Conservation (phyloP, 768 basidiomycete genomes). For the Termitomyces bulborhizus region DNA sequence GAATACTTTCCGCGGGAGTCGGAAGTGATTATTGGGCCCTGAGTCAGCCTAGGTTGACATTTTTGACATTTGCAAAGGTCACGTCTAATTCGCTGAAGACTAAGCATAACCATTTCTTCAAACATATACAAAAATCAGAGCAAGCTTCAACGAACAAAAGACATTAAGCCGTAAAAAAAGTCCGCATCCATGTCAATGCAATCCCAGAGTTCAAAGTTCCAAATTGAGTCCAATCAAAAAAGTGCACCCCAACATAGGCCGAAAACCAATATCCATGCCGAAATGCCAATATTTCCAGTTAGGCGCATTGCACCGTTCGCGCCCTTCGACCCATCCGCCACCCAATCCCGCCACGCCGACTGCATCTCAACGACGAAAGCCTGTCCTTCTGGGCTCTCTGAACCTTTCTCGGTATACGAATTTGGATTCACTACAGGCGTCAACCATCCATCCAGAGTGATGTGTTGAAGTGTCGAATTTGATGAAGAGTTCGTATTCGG, state of each 20-base stretch:
- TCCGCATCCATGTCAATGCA: neutral
- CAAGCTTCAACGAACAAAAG: no score
- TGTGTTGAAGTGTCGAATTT: conserved; percentile 31
- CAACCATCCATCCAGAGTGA: conserved; percentile 60
- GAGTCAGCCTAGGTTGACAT: no score
- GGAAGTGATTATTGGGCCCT: no score
- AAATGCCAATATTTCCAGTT: neutral
- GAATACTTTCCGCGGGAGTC: no score
- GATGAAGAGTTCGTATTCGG: conserved; percentile 12
- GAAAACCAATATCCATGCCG: neutral
- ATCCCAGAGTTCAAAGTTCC: neutral
- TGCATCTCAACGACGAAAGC: conserved; percentile 76
- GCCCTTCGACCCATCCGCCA: conserved; percentile 45
- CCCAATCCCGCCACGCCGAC: conserved; percentile 75
- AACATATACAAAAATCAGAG: no score
- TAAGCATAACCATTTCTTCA: no score
- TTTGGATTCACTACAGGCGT: conserved; percentile 73
- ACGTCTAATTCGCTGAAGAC: no score
- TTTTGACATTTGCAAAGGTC: no score
- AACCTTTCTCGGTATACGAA: conserved; percentile 38
- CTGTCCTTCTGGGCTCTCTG: conserved; percentile 66
- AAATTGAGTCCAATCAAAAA: neutral
- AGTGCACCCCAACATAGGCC: conserved; percentile 4
- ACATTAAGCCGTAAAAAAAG: neutral
- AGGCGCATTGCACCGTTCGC: conserved; percentile 29